These are phyloP conservation scores for Xylaria castorea DNA, from an alignment of 495 filamentous ascomycete species.

Conservation along the genomic window DNA sequence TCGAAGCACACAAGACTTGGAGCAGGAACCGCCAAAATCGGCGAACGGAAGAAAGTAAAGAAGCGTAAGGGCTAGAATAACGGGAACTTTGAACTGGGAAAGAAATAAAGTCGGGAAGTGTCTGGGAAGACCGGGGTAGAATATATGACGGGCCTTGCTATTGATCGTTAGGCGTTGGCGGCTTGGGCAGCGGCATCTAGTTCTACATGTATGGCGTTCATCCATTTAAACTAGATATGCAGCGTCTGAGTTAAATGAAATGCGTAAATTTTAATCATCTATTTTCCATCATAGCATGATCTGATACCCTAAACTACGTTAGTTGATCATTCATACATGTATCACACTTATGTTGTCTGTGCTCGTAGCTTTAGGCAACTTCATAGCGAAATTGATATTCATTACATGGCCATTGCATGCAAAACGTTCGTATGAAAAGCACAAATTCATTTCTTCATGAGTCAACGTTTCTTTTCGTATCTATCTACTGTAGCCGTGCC, in stretches of 20 bases:
- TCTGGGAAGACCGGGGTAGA: background rate
- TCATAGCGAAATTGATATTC: background rate
- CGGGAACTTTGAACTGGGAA: background rate
- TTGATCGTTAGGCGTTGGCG: background rate
- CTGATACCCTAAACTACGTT: background rate
- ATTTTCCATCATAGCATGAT: background rate
- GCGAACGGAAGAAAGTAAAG: too few species aligned
- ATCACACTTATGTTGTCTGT: background rate
- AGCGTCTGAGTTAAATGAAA: background rate
- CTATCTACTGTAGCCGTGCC: conserved; percentile 56
- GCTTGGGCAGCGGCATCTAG: background rate
- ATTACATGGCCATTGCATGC: background rate
- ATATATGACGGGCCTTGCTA: background rate
- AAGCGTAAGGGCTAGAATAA: background rate
- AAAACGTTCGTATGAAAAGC: background rate
- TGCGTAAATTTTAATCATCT: background rate
- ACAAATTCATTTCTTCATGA: conserved; percentile 22
- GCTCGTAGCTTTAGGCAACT: background rate
- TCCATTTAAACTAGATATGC: background rate
- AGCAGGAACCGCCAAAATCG: too few species aligned
- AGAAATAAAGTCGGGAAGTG: background rate
- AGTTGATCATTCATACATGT: too few species aligned
- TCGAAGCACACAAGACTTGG: background rate
- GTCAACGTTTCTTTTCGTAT: conserved; percentile 40
- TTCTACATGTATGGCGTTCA: background rate